Percentiles rank a stretch among this genome's conserved stretches.
These are phyloP conservation scores for Neopestalotiopsis sp. DNA, from an alignment of 2,329 filamentous ascomycete species.

Conservation along the genomic window DNA sequence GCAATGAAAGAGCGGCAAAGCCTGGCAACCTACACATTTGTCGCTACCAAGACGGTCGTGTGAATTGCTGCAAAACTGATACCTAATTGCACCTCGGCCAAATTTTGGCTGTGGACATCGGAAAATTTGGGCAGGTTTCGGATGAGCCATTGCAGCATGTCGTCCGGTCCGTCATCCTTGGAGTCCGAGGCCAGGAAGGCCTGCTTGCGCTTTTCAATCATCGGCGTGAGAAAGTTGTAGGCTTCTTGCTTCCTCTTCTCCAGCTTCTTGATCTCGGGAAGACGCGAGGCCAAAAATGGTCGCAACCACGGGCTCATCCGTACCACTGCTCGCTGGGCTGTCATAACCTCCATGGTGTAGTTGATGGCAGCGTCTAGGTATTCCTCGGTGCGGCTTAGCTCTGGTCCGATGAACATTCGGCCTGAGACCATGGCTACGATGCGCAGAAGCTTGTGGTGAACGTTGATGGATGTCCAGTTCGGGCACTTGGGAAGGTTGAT, in stretches of 20 bases:
- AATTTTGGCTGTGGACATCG: conserved; percentile 30
- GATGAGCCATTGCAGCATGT: conserved; percentile 49
- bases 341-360: conserved; percentile 47
- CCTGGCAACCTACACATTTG: conserved; percentile 39
- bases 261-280: conserved; percentile 9
- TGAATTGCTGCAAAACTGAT: conserved; percentile 52
- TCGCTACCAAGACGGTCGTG: conserved; percentile 45
- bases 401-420: conserved; percentile 51
- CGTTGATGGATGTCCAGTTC: conserved; percentile 46
- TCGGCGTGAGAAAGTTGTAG: conserved; percentile 2
- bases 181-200: neutral
- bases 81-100: conserved; percentile 42
- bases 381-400: conserved; percentile 48
- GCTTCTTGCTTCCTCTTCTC: neutral
- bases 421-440: conserved; percentile 53
- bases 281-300: neutral
- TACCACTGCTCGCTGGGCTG: conserved; percentile 33
- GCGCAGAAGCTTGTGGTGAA: conserved; percentile 46
- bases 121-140: conserved; percentile 34
- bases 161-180: conserved; percentile 33
- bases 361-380: conserved; percentile 52
- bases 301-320: conserved; percentile 21
- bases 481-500: conserved; percentile 17
- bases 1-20: neutral
- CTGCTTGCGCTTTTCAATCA: neutral